phyloP scores from a whole-genome alignment of 176 grass and related monocot species.

The Oryza longistaminata region DNA sequence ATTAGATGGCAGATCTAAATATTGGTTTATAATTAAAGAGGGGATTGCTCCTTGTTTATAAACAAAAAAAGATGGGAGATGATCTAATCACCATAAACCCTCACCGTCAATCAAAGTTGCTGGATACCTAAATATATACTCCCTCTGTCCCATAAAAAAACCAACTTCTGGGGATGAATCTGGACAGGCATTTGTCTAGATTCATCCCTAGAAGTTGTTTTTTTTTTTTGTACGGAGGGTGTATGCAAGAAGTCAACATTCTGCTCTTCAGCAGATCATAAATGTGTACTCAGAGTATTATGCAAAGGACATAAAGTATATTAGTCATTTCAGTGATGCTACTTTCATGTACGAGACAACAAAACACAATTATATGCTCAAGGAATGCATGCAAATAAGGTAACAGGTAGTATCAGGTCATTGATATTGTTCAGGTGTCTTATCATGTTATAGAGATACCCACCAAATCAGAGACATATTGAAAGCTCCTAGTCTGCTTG shows the following conservation, averaged over 20 bases:
- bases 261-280: background rate
- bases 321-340: slow-evolving; percentile 11
- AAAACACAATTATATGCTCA: background rate
- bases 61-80: background rate
- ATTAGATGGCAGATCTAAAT: background rate
- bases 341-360: background rate
- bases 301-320: background rate
- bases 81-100: background rate
- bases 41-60: background rate
- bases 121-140: background rate
- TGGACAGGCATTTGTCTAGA: too few species aligned
- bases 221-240: too few species aligned
- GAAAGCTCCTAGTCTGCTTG: slow-evolving; percentile 92
- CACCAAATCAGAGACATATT: slow-evolving; percentile 87
- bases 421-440: background rate
- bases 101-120: slow-evolving; percentile 5
- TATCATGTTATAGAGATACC: background rate
- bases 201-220: too few species aligned
- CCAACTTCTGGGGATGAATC: too few species aligned
- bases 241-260: slow-evolving; percentile 6
- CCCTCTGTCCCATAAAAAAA: too few species aligned
- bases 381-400: background rate
- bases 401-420: background rate
- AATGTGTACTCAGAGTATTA: background rate
- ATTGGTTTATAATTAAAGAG: background rate